Conservation (phyloP, 1,284 basidiomycete genomes). For the Violaceomyces palustris region DNA sequence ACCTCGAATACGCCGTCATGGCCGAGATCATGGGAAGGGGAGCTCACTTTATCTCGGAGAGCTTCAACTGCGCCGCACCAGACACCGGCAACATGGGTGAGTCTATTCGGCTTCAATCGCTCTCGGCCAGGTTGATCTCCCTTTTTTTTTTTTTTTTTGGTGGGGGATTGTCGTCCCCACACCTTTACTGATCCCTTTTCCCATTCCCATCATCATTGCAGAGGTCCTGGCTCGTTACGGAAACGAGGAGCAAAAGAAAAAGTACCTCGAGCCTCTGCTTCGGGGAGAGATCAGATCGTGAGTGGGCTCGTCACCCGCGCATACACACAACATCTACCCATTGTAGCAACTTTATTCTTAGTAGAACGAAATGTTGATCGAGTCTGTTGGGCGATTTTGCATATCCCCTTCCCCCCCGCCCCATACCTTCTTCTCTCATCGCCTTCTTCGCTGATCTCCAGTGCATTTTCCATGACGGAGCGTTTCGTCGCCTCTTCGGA, state of each 20-base stretch:
- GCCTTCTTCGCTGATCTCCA: too few relatives aligned
- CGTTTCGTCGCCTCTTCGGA: slow-evolving; percentile 74
- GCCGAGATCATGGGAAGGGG: slow-evolving; percentile 86
- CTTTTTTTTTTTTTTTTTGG: too few relatives aligned
- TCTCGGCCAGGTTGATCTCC: not conserved
- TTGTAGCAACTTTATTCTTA: not conserved
- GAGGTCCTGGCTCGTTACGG: slow-evolving; percentile 96
- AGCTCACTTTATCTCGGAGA: slow-evolving; percentile 74
- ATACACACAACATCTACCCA: not conserved
- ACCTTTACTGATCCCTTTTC: not conserved
- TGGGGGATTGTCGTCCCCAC: too few relatives aligned
- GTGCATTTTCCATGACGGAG: slow-evolving; percentile 54
- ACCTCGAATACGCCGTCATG: slow-evolving; percentile 96
- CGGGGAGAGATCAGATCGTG: slow-evolving; percentile 89
- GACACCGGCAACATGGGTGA: slow-evolving; percentile 67
- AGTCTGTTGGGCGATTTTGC: too few relatives aligned
- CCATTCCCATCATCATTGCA: slow-evolving; percentile 12
- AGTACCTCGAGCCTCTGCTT: slow-evolving; percentile 81
- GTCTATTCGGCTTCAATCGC: not conserved
- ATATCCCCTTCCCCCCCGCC: not conserved
- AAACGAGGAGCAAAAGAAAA: slow-evolving; percentile 78
- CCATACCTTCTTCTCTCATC: too few relatives aligned
- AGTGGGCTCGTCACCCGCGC: slow-evolving; percentile 52
- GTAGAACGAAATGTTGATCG: too few relatives aligned
- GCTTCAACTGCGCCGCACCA: slow-evolving; percentile 85